Conservation (phyloP, 139 green algal genomes). For the Eudorina sp. region DNA sequence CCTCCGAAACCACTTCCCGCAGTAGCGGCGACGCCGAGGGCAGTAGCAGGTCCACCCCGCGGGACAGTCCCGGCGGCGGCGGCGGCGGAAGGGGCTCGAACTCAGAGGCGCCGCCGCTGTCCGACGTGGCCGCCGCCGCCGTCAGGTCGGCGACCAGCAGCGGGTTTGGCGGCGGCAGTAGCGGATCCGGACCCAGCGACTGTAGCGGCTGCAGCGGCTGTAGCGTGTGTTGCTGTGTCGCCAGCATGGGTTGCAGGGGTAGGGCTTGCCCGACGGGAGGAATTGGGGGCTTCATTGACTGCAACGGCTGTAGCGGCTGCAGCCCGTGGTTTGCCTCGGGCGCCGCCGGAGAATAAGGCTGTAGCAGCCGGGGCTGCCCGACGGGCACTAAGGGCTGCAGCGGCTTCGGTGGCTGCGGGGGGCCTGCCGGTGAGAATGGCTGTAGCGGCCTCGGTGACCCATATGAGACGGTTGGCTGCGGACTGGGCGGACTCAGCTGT, state of each 20-base stretch:
- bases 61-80: not conserved
- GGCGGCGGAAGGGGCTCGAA: not conserved
- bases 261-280: not conserved
- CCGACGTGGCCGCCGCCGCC: not conserved
- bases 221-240: no score
- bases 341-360: not conserved
- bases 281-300: not conserved
- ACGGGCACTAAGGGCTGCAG: not conserved
- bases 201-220: constrained; percentile 13
- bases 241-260: not conserved
- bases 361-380: not conserved
- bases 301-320: not conserved
- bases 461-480: no score
- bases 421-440: no score
- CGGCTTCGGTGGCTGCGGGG: no score
- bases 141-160: not conserved
- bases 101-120: not conserved
- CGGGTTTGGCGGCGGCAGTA: not conserved
- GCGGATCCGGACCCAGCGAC: not conserved
- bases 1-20: constrained; percentile 46
- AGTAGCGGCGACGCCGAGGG: constrained; percentile 29
- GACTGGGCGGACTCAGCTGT: no score
- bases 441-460: no score
- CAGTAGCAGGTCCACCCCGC: not conserved
- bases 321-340: no score